Conservation (phyloP, 2,329 filamentous ascomycete genomes). For the Trichoderma atroviride region DNA sequence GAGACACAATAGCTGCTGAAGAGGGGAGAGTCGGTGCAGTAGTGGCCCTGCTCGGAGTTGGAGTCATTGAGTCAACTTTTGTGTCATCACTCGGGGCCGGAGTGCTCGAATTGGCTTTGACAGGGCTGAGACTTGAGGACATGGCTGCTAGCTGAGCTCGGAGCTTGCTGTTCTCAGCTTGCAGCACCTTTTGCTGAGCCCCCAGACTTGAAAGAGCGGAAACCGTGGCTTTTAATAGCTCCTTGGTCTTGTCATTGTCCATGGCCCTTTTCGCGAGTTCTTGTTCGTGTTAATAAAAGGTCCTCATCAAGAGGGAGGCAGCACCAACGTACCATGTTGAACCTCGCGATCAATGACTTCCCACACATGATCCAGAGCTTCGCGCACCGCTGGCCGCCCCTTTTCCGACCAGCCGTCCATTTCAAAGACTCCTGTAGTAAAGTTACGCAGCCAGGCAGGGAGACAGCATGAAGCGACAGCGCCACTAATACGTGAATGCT, state of each 20-base stretch:
- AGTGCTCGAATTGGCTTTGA: background rate
- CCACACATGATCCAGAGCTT: conserved; percentile 46
- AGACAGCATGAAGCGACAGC: background rate
- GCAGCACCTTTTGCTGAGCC: conserved; percentile 32
- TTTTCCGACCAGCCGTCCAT: conserved; percentile 47
- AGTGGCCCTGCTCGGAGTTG: background rate
- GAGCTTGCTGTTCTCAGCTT: conserved; percentile 49
- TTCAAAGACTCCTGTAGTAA: background rate
- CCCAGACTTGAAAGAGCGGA: too few species aligned
- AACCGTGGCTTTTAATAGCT: background rate
- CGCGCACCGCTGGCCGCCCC: conserved; percentile 45
- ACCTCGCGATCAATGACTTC: conserved; percentile 45
- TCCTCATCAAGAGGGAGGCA: conserved; percentile 20
- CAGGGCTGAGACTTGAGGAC: background rate
- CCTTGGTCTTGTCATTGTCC: too few species aligned
- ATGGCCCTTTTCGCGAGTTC: conserved; percentile 18
- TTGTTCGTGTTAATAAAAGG: conserved; percentile 11
- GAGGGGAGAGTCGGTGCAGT: background rate
- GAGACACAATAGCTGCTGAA: background rate
- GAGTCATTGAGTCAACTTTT: background rate
- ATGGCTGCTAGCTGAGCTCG: conserved; percentile 39
- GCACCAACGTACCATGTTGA: conserved; percentile 38
- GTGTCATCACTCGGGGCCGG: background rate
- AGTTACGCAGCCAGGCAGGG: background rate
- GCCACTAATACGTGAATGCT: conserved; percentile 8